Evolutionary conservation across 257 asterid species (phyloP).

Genomic region (Solanum infundibuliforme): DNA sequence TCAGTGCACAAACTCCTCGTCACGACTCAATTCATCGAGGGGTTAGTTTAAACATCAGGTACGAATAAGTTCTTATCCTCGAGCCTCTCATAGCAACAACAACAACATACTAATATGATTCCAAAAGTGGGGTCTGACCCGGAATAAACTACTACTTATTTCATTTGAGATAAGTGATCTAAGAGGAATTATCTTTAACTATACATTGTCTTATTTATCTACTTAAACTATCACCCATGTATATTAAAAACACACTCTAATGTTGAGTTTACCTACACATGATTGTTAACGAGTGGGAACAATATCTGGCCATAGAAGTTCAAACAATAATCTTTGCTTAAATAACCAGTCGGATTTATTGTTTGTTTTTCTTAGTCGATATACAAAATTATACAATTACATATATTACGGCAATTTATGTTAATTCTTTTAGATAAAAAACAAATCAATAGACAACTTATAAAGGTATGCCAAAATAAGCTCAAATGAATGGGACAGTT

Average conservation of each 20-base stretch:
- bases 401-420: neutral
- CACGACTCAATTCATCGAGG: neutral
- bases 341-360: neutral
- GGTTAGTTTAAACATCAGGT: neutral
- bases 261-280: neutral
- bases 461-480: neutral
- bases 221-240: neutral
- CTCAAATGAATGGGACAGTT: constrained; percentile 24
- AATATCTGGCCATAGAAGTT: neutral
- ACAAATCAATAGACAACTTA: neutral
- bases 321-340: neutral
- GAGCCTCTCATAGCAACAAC: neutral
- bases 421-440: neutral
- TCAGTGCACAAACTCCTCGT: neutral
- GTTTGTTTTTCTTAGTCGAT: neutral
- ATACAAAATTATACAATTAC: neutral
- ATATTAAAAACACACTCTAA: neutral
- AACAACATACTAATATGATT: neutral
- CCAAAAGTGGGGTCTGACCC: neutral
- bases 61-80: neutral
- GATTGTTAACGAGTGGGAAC: neutral
- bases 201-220: neutral
- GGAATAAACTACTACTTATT: neutral
- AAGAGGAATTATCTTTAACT: neutral
- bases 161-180: neutral